phyloP scores from a whole-genome alignment of 2,329 filamentous ascomycete genomes.

The Metarhizium rileyi region DNA sequence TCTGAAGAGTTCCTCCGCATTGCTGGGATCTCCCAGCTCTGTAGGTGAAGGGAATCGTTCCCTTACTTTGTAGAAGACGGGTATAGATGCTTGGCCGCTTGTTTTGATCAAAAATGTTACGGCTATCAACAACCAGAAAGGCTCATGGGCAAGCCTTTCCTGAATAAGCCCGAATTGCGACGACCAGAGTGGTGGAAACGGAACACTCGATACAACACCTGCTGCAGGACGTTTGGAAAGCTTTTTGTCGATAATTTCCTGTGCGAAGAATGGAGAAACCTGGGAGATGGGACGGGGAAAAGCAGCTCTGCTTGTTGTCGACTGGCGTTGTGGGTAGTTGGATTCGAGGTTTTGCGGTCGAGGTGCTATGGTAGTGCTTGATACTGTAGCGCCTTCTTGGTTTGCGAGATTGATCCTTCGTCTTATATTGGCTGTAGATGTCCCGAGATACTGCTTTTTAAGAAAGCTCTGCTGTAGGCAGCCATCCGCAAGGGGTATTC shows the following conservation, averaged over 20 bases:
- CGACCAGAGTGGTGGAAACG: conserved; percentile 58
- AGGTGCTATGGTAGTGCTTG: not conserved
- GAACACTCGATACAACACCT: conserved; percentile 43
- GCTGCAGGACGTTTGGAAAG: conserved; percentile 25
- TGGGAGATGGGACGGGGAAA: not conserved
- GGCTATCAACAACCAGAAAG: conserved; percentile 73
- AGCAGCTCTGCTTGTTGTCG: not conserved
- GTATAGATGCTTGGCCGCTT: conserved; percentile 62
- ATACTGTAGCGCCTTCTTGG: not conserved
- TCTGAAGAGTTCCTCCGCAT: conserved; percentile 39
- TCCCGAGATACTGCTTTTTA: not conserved
- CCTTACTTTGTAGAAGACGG: conserved; percentile 62
- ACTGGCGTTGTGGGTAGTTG: not conserved
- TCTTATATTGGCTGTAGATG: not conserved
- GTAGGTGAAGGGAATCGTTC: conserved; percentile 56
- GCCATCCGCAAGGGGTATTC: not conserved
- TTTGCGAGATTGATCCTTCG: not conserved
- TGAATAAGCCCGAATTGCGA: conserved; percentile 70
- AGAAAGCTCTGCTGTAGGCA: not conserved
- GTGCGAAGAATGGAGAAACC: conserved; percentile 25
- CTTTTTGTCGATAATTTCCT: conserved; percentile 8
- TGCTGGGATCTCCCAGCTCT: conserved; percentile 46
- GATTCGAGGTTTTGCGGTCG: not conserved
- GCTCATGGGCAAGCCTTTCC: conserved; percentile 63
- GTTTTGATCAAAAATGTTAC: conserved; percentile 82